Percentiles rank a stretch among this genome's conserved stretches.
Conservation (phyloP, 495 filamentous ascomycete species). For the Immersiella caudata region DNA sequence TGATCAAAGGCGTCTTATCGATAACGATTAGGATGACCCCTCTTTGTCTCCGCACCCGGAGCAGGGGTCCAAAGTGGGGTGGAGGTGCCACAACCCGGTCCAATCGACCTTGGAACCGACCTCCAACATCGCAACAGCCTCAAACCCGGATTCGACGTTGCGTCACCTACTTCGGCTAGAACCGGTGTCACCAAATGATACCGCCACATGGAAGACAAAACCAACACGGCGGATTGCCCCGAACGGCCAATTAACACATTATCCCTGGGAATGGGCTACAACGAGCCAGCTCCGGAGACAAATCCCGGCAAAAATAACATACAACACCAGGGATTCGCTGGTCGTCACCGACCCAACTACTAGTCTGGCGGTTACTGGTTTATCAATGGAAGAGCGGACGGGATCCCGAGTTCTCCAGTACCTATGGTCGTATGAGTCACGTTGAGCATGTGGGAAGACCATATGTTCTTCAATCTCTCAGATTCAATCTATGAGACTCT, state of each 20-base stretch:
- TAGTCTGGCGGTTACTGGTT: constrained; percentile 41
- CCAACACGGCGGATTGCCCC: too few relatives aligned
- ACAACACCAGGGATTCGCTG: constrained; percentile 48
- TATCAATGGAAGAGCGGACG: constrained; percentile 56
- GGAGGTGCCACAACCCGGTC: not conserved
- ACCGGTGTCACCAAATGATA: not conserved
- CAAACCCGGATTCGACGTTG: not conserved
- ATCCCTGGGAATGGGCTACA: too few relatives aligned
- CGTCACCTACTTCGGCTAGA: not conserved
- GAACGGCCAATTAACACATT: too few relatives aligned
- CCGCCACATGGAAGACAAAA: not conserved
- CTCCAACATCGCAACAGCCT: not conserved
- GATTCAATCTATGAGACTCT: not conserved
- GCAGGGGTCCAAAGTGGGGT: not conserved
- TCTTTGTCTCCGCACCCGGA: not conserved
- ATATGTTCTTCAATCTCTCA: not conserved
- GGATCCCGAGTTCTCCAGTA: constrained; percentile 50
- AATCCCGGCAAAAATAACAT: constrained; percentile 30
- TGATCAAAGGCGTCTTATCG: not conserved
- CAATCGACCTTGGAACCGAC: not conserved
- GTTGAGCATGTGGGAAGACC: not conserved
- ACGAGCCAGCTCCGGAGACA: too few relatives aligned
- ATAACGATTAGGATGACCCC: not conserved
- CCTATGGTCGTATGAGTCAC: constrained; percentile 26
- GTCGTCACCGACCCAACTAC: constrained; percentile 48